Evolutionary conservation across 345 rosid genomes (phyloP), one percentile per base, ranked within the genome.

Genomic region (sweet orange (Citrus sinensis)): DNA sequence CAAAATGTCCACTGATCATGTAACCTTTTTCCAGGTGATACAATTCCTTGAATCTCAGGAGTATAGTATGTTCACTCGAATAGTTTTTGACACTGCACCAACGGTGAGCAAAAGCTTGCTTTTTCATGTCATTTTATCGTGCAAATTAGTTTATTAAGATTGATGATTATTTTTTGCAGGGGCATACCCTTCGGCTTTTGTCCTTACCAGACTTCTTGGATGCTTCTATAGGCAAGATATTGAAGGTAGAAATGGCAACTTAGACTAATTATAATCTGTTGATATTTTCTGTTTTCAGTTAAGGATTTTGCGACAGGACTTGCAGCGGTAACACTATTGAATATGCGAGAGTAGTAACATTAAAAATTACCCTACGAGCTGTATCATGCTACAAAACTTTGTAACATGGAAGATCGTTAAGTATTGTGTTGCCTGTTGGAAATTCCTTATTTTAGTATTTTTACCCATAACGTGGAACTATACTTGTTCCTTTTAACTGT

Each of bases 81-180:
- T 96, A 37, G 91, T 96, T 70, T 96, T 94, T 81, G 99, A 94
- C 82, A 96, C 99, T 65, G 98, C 99, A 80, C 99, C 99, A 51
- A 96, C 97, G 79, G 99, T 96, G 81, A 90, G 95, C 37, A 61
- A 68, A 82, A 75, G 27, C 29, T 22, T 63, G 19, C 19, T 58
- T 60, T 35, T 73, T 59, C 46, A 55, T 34, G 67, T 74, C 30
- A 54, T 35, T 58, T 64, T 46, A 67, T 71, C 61, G 37, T 67
- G 76, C 19, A 55, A 63, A 67, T 79, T 11, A 51, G 69, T 66
- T 55, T 37, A 39, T 54, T 42, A 34, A 79, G 66, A 54, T 25
- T 83, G 51, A 71, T 29, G 67, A 66, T 60, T 64, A 60, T 67
- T 85, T 11, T 64, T 82, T 74, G 22, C 87, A 96, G 99, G 98